Conservation (phyloP, 805 yeast species). For the Candida quercuum region DNA sequence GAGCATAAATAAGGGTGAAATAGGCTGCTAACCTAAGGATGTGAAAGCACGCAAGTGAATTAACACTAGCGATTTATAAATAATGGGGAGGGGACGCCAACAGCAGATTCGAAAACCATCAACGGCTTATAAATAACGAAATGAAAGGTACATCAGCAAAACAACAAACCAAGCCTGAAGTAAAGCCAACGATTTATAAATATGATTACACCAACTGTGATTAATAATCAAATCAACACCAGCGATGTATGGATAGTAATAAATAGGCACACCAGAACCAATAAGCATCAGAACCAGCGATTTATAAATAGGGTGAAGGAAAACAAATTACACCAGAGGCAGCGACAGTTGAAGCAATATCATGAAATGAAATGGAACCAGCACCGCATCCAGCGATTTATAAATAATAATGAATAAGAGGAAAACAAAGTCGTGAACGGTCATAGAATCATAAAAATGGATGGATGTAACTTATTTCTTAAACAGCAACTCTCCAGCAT, state of each 20-base stretch:
- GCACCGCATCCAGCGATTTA: neutral
- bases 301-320: too few relatives aligned
- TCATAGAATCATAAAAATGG: neutral
- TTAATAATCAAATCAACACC: neutral
- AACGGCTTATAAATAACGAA: neutral
- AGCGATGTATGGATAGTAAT: neutral
- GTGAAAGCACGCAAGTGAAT: too few relatives aligned
- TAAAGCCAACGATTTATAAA: too few relatives aligned
- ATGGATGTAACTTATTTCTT: too few relatives aligned
- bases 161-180: too few relatives aligned
- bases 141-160: neutral
- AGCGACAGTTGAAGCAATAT: too few relatives aligned
- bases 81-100: too few relatives aligned
- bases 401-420: neutral
- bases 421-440: too few relatives aligned
- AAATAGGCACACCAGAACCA: neutral
- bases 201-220: neutral
- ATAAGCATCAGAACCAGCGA: neutral
- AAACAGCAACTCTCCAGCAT: slow-evolving; percentile 4
- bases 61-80: neutral
- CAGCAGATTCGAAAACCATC: too few relatives aligned
- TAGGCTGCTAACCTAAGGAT: neutral
- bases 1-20: slow-evolving; percentile 1
- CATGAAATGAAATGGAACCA: too few relatives aligned
- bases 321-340: too few relatives aligned